Conservation (phyloP, 108 stramenopile genomes). For the Thalassiosira profunda region DNA sequence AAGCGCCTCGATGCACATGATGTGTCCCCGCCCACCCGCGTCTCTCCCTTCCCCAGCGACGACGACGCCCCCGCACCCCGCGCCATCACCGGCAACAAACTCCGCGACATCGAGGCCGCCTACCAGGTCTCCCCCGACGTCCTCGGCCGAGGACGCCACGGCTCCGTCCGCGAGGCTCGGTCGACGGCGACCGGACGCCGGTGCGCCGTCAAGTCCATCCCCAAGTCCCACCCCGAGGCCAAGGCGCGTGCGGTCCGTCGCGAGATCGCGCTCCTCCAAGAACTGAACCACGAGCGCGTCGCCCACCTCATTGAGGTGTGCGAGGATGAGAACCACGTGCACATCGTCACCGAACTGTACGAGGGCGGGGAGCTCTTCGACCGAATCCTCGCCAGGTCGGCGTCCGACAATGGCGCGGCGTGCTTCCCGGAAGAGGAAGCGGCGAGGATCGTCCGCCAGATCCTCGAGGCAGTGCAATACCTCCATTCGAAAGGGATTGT, state of each 20-base stretch:
- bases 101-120: conserved; percentile 3
- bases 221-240: not conserved
- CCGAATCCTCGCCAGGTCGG: conserved; percentile 43
- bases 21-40: too few species aligned
- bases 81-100: conserved; percentile 8
- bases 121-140: conserved; percentile 19
- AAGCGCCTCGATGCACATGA: too few species aligned
- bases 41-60: too few species aligned
- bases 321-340: conserved; percentile 52
- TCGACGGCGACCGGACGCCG: not conserved
- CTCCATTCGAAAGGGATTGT: conserved; percentile 45
- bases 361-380: conserved; percentile 68
- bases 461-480: conserved; percentile 53
- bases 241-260: not conserved
- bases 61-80: too few species aligned
- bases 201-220: conserved; percentile 17
- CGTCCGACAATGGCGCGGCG: conserved; percentile 15
- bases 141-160: not conserved
- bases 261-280: conserved; percentile 7
- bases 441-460: conserved; percentile 17
- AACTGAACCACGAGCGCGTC: conserved; percentile 53
- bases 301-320: conserved; percentile 51
- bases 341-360: conserved; percentile 67
- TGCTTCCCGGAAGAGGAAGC: conserved; percentile 44
- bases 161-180: not conserved